phyloP scores from a whole-genome alignment of 305 asterid species.

The Solanum chacoense region DNA sequence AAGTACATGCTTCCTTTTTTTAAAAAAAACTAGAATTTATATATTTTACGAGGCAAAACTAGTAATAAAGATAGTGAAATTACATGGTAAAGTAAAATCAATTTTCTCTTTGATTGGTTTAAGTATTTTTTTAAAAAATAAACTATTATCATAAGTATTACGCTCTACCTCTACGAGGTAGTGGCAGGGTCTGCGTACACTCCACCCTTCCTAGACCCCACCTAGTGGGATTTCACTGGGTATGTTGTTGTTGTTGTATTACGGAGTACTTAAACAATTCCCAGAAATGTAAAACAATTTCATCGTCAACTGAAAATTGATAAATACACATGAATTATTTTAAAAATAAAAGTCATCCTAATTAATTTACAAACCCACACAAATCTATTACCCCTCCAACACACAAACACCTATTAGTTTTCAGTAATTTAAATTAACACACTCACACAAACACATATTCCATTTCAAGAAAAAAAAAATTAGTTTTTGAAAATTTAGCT shows the following conservation, averaged over 20 bases:
- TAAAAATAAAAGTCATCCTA: neutral
- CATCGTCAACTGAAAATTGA: neutral
- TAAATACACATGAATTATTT: neutral
- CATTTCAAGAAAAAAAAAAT: neutral
- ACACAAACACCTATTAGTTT: neutral
- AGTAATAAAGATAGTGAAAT: too few relatives aligned
- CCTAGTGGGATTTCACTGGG: too few relatives aligned
- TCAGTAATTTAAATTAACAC: neutral
- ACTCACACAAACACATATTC: neutral
- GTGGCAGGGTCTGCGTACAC: too few relatives aligned
- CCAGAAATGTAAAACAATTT: neutral
- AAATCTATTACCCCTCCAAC: neutral
- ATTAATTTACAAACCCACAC: neutral
- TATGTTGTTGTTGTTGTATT: too few relatives aligned
- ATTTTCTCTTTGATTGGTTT: neutral
- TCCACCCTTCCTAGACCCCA: too few relatives aligned
- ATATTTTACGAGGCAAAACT: too few relatives aligned
- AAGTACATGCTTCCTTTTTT: too few relatives aligned
- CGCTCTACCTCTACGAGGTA: too few relatives aligned
- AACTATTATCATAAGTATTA: neutral
- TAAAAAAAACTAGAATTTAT: too few relatives aligned
- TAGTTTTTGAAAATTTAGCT: neutral
- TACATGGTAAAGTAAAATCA: too few relatives aligned
- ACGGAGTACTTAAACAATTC: neutral
- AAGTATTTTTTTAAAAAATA: too few relatives aligned